These are phyloP conservation scores for Trichoderma atroviride DNA, from an alignment of 2,329 filamentous ascomycete species.

Conservation along the genomic window DNA sequence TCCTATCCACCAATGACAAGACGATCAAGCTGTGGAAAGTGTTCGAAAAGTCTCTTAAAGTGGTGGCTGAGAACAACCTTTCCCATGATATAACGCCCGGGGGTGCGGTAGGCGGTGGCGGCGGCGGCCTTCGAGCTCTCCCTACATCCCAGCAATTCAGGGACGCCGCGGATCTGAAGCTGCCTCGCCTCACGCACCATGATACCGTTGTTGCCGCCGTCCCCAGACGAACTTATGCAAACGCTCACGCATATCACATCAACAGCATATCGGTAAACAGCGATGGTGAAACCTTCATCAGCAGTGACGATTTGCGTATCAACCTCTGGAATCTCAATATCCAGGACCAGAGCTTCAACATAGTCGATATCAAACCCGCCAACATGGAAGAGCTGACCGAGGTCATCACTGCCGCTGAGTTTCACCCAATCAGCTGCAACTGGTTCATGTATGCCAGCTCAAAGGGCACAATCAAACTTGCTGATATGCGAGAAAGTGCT, in stretches of 20 bases:
- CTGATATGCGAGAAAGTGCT: constrained; percentile 96
- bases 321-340: constrained; percentile 99
- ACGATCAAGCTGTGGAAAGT: constrained; percentile 99
- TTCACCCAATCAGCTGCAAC: constrained; percentile 96
- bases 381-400: constrained; percentile 99
- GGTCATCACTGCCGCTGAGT: constrained; percentile 97
- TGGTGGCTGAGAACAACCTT: constrained; percentile 98
- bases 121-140: constrained; percentile 73
- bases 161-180: constrained; percentile 79
- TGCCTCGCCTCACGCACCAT: constrained; percentile 94
- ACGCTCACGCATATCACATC: constrained; percentile 98
- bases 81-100: constrained; percentile 88
- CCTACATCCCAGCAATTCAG: constrained; percentile 73
- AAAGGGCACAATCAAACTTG: constrained; percentile 97
- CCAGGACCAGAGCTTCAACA: constrained; percentile 99
- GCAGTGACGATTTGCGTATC: constrained; percentile 95
- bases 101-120: constrained; percentile 67
- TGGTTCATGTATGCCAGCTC: constrained; percentile 99
- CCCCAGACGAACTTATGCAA: constrained; percentile 93
- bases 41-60: constrained; percentile 98
- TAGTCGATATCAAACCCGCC: constrained; percentile 98
- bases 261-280: constrained; percentile 99
- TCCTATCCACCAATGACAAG: constrained; percentile 98
- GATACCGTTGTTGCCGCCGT: constrained; percentile 98
- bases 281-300: constrained; percentile 98